Evolutionary conservation across 805 yeast species (phyloP).

Genomic region (Candida namnaoensis): DNA sequence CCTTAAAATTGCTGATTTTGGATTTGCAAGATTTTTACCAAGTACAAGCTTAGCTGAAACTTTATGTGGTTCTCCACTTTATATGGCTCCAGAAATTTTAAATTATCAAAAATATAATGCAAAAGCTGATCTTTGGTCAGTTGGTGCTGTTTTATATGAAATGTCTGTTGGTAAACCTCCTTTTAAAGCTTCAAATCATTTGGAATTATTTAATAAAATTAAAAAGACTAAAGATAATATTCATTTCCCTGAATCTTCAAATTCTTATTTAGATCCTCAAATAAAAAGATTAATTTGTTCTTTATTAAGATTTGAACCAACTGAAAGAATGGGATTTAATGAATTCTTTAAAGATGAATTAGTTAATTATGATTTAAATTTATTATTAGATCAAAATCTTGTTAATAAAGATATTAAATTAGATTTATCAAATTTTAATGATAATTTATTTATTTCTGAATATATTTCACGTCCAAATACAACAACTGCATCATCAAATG

Average conservation of each 20-base stretch:
- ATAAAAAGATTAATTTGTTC: conserved; percentile 66
- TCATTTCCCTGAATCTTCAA: conserved; percentile 61
- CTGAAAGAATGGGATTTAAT: conserved; percentile 78
- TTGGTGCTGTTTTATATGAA: conserved; percentile 92
- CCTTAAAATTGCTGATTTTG: conserved; percentile 92
- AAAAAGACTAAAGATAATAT: conserved; percentile 76
- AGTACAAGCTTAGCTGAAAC: conserved; percentile 94
- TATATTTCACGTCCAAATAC: conserved; percentile 33
- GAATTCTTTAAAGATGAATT: conserved; percentile 79
- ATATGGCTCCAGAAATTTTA: conserved; percentile 97
- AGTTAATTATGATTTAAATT: conserved; percentile 41
- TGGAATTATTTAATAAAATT: conserved; percentile 80
- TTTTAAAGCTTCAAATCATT: conserved; percentile 86
- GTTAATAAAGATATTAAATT: conserved; percentile 48
- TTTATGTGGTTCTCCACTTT: conserved; percentile 92
- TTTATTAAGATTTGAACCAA: conserved; percentile 74
- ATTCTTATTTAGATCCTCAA: conserved; percentile 43
- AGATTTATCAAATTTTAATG: conserved; percentile 57
- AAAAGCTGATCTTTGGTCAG: conserved; percentile 96
- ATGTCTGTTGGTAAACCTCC: conserved; percentile 98
- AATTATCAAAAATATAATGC: conserved; percentile 94
- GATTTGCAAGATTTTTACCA: conserved; percentile 93
- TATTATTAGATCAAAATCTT: conserved; percentile 18
- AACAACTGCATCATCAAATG: too few species aligned
- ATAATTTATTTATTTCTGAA: conserved; percentile 78